phyloP scores from a whole-genome alignment of 1,139 yeast genomes.

The Nakaseomyces sp. region DNA sequence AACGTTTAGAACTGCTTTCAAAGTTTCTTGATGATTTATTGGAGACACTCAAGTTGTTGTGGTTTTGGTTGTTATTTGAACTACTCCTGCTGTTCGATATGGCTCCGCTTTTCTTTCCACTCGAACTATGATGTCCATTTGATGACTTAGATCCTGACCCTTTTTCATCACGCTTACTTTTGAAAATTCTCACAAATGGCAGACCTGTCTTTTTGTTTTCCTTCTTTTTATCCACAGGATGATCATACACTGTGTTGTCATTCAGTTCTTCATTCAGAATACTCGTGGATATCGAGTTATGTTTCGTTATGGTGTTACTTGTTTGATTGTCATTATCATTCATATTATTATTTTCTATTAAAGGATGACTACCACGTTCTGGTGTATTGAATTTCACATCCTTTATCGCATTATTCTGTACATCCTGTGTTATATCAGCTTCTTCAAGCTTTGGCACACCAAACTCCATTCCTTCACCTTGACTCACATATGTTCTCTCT shows the following conservation, averaged over 20 bases:
- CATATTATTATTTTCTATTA: not conserved
- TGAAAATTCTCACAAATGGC: constrained; percentile 20
- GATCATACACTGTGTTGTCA: constrained; percentile 6
- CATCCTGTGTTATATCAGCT: not conserved
- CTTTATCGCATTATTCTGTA: not conserved
- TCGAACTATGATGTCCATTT: not conserved
- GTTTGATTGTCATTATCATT: not conserved
- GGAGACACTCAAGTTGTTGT: not conserved
- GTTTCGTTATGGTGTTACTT: not conserved
- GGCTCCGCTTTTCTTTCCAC: constrained; percentile 3
- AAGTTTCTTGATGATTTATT: constrained; percentile 2
- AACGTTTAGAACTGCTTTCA: not conserved
- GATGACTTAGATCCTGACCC: constrained; percentile 5
- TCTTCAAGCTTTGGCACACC: constrained; percentile 1
- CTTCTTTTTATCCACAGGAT: constrained; percentile 7
- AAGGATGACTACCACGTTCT: not conserved
- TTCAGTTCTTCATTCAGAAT: constrained; percentile 3
- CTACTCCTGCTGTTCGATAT: not conserved
- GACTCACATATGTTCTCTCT: not conserved
- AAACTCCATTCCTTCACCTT: not conserved
- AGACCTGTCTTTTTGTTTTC: constrained; percentile 12
- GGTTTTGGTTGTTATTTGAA: not conserved
- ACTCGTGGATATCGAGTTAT: not conserved
- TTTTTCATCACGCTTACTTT: constrained; percentile 11
- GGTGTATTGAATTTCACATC: not conserved